These are phyloP conservation scores for Yarrowia sp. DNA, from an alignment of 805 yeast species.

Conservation along the genomic window DNA sequence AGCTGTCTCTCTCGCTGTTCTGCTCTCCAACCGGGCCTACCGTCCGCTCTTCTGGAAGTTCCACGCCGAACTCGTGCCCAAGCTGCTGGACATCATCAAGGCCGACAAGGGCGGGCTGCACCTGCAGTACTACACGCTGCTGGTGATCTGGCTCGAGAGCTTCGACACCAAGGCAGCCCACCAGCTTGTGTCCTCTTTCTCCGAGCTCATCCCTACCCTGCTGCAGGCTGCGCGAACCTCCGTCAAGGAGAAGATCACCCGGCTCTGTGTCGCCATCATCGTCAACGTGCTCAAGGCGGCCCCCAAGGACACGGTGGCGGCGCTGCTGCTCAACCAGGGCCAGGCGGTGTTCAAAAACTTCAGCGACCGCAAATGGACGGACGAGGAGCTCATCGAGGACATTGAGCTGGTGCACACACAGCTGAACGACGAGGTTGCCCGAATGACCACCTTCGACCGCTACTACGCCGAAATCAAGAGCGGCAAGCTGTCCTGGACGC, in stretches of 20 bases:
- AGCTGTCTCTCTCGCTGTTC: conserved; percentile 62
- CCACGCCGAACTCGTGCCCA: conserved; percentile 48
- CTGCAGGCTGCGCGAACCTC: conserved; percentile 67
- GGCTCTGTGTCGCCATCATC: conserved; percentile 76
- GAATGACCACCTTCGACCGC: conserved; percentile 89
- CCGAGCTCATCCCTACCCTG: conserved; percentile 47
- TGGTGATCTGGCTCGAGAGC: conserved; percentile 81
- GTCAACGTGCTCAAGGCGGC: conserved; percentile 40
- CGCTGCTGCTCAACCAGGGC: conserved; percentile 72
- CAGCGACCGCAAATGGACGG: conserved; percentile 88
- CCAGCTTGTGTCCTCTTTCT: conserved; percentile 50
- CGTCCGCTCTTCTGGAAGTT: conserved; percentile 52
- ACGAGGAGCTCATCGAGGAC: conserved; percentile 81
- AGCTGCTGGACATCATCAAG: conserved; percentile 48
- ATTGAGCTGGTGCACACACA: conserved; percentile 55
- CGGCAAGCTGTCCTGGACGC: conserved; percentile 79
- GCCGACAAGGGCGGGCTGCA: conserved; percentile 59
- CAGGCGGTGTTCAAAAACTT: conserved; percentile 64
- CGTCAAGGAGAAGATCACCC: conserved; percentile 86
- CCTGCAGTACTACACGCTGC: conserved; percentile 73
- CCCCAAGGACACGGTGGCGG: conserved; percentile 52
- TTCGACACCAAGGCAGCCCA: conserved; percentile 58
- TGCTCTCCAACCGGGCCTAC: conserved; percentile 52
- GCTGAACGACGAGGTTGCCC: conserved; percentile 70
- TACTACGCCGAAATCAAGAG: conserved; percentile 80